Conservation (phyloP, 176 grass and related monocot species). For the Musa acuminata region DNA sequence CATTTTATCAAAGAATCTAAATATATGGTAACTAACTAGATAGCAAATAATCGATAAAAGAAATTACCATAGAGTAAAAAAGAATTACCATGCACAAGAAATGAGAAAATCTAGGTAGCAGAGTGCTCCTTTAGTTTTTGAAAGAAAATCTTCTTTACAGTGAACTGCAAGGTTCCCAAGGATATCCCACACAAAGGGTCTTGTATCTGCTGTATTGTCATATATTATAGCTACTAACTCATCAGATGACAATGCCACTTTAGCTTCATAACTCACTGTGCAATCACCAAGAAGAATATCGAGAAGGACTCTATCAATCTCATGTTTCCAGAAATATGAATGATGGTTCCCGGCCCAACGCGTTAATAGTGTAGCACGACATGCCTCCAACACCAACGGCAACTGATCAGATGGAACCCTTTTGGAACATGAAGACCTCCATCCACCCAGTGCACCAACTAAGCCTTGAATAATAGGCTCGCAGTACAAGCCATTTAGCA, state of each 20-base stretch:
- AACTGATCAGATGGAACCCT: slow-evolving; percentile 28
- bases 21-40: not conserved
- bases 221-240: slow-evolving; percentile 32
- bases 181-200: slow-evolving; percentile 65
- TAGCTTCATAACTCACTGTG: slow-evolving; percentile 16
- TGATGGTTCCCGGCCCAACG: slow-evolving; percentile 60
- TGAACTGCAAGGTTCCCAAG: slow-evolving; percentile 53
- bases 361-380: slow-evolving; percentile 44
- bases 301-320: slow-evolving; percentile 51
- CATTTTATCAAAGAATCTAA: not conserved
- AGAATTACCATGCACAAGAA: slow-evolving; percentile 74
- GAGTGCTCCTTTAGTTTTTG: slow-evolving; percentile 17
- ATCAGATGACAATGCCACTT: slow-evolving; percentile 18
- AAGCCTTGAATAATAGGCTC: slow-evolving; percentile 46
- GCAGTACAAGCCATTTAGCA: slow-evolving; percentile 33
- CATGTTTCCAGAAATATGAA: slow-evolving; percentile 54
- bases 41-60: not conserved
- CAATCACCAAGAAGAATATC: slow-evolving; percentile 37
- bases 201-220: slow-evolving; percentile 35
- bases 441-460: slow-evolving; percentile 41
- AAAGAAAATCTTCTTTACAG: slow-evolving; percentile 25
- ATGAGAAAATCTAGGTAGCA: slow-evolving; percentile 49
- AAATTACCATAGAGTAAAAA: not conserved
- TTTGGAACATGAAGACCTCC: slow-evolving; percentile 18
- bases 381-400: slow-evolving; percentile 50